phyloP scores from a whole-genome alignment of 768 basidiomycete species.

The Tricholoma flavovirens region DNA sequence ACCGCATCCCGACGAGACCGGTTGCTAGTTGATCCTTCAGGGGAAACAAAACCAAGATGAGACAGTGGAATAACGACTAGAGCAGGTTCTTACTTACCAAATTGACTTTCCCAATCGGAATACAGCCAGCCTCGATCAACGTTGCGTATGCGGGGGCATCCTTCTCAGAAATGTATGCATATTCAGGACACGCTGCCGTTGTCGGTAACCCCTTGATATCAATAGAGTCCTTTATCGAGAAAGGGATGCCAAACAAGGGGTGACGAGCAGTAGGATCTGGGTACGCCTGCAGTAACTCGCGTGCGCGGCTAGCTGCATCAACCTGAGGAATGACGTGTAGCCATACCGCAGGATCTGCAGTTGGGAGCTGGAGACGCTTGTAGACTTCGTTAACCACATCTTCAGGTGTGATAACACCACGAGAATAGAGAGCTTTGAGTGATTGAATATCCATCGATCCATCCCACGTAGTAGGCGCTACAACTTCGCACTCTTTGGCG shows the following conservation, averaged over 20 bases:
- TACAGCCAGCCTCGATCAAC: neutral
- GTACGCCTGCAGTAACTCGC: neutral
- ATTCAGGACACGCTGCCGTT: constrained; percentile 1
- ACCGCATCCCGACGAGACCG: neutral
- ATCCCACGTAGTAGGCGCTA: neutral
- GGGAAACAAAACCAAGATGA: neutral
- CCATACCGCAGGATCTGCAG: neutral
- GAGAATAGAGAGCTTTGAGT: neutral
- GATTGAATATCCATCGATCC: neutral
- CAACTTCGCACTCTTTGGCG: neutral
- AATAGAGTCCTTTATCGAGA: neutral
- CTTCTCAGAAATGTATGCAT: neutral
- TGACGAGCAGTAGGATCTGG: neutral
- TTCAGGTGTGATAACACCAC: neutral
- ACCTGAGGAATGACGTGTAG: neutral
- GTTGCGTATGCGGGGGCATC: neutral
- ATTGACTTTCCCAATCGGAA: neutral
- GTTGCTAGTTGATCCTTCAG: neutral
- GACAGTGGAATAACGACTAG: neutral
- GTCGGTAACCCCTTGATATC: neutral
- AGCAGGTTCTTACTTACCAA: neutral
- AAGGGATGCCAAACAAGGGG: constrained; percentile 1
- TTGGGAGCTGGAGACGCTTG: neutral
- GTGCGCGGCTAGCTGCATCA: neutral
- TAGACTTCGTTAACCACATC: neutral